Conservation (phyloP, 2,329 filamentous ascomycete genomes). For the Alternaria burnsii region DNA sequence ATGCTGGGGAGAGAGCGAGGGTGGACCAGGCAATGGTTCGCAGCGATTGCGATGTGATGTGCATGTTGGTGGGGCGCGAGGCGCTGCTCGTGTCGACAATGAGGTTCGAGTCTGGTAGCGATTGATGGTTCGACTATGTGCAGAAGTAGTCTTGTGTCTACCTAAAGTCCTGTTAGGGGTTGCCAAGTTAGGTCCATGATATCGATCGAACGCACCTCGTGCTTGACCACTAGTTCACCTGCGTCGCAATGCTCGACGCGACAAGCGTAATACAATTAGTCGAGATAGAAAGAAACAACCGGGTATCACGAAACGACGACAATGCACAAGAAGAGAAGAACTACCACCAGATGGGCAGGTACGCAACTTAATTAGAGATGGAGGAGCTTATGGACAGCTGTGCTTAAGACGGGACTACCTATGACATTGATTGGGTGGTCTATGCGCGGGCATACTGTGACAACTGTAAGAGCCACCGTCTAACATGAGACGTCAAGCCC, state of each 20-base stretch:
- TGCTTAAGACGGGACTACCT: conserved; percentile 40
- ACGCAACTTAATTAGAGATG: conserved; percentile 21
- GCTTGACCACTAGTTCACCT: conserved; percentile 25
- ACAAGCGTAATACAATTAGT: conserved; percentile 20
- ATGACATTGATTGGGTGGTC: conserved; percentile 41
- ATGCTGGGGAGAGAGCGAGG: conserved; percentile 60
- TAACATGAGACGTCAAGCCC: conserved; percentile 18
- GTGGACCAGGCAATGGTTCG: conserved; percentile 52
- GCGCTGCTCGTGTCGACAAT: conserved; percentile 3
- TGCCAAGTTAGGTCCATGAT: neutral
- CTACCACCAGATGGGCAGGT: conserved; percentile 33
- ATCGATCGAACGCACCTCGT: conserved; percentile 19
- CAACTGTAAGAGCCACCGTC: conserved; percentile 23
- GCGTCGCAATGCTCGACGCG: conserved; percentile 31
- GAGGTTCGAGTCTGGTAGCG: neutral
- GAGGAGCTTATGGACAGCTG: conserved; percentile 49
- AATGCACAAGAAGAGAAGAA: conserved; percentile 26
- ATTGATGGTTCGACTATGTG: neutral
- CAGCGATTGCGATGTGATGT: conserved; percentile 50
- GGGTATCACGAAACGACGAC: conserved; percentile 38
- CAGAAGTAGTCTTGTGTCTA: neutral
- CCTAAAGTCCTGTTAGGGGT: neutral
- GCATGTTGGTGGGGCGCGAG: conserved; percentile 38
- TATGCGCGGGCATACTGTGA: conserved; percentile 35
- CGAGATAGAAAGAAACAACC: conserved; percentile 23